Evolutionary conservation across 768 basidiomycete genomes (phyloP).

Genomic region (Gymnopilus dilepis): DNA sequence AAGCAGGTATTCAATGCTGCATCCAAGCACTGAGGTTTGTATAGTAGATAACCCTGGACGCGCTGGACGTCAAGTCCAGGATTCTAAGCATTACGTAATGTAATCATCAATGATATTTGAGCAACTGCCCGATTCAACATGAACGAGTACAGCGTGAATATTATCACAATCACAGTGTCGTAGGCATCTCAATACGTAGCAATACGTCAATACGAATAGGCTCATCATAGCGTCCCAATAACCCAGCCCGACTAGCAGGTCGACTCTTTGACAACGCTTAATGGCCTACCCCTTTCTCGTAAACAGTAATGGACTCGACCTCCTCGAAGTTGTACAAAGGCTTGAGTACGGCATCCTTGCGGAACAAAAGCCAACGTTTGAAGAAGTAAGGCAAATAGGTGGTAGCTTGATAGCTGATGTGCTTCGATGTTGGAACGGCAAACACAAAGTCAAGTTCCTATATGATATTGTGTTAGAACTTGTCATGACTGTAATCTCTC

Average conservation of each 20-base stretch:
- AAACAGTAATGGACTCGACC: slow-evolving; percentile 48
- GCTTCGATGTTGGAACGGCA: slow-evolving; percentile 49
- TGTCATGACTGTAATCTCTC: neutral
- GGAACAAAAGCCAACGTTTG: slow-evolving; percentile 47
- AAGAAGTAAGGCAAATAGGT: slow-evolving; percentile 50
- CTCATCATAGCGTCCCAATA: too few species aligned
- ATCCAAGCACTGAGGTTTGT: too few species aligned
- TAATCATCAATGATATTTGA: neutral
- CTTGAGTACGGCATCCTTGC: slow-evolving; percentile 36
- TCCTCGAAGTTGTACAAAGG: slow-evolving; percentile 56
- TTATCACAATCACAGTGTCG: neutral
- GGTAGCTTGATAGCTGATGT: slow-evolving; percentile 44
- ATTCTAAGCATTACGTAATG: slow-evolving; percentile 1
- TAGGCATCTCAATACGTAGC: too few species aligned
- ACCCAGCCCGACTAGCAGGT: neutral
- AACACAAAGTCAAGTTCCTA: slow-evolving; percentile 49
- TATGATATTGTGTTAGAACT: neutral
- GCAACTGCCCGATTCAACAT: too few species aligned
- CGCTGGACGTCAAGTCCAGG: neutral
- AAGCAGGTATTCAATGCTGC: slow-evolving; percentile 8
- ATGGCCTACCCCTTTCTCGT: slow-evolving; percentile 46
- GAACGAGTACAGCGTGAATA: neutral
- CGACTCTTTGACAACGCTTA: neutral
- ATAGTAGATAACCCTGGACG: too few species aligned
- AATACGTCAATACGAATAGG: too few species aligned